Evolutionary conservation across 805 yeast genomes (phyloP), one percentile per base, ranked within the genome.

Genomic region (Lipomyces spencermartinsiae): DNA sequence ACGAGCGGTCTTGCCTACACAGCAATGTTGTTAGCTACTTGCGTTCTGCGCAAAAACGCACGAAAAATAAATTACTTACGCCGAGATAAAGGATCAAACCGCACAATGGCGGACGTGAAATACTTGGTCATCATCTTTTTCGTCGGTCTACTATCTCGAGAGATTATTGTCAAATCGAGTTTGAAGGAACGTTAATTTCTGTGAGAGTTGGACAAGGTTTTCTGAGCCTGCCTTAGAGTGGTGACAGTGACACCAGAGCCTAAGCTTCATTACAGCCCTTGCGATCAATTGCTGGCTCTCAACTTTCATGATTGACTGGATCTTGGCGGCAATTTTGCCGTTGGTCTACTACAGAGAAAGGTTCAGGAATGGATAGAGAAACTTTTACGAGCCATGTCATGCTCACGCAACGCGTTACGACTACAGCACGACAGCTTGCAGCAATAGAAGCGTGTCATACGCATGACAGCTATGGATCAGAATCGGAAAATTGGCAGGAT

Each of bases 41-140:
- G 16, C 22, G 14, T 4, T 34, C 7, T 12, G 31, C 14, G 29
- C 35, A 31, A 51, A 60, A 49, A 35, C 19, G 7, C 58, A 65
- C 31, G 4, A 31, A 19, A 5, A 16, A 19, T n/a, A 19, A 7
- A 33, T 29, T 8, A 39, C 86, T 66, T 78, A 85, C 87, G 85
- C 72, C 90, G 90, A 35, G 83, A 79, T 0, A 87, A 86, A 0
- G 97, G 97, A 78, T 91, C 87, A 83, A 93, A 92, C 75, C 83
- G 87, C 56, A 94, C 91, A 57, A 83, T 82, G 8, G 92, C 92
- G 71, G 87, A 87, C 46, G 93, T 83, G 81, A 94, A 92, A 80
- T 90, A 93, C 79, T 92, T 92, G 53, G 98, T 94, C 75, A 93
- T 90, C 98, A 93, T 93, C 49, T 55, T 57, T n/a, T 16, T 19